A percentile compares a stretch with the other conserved stretches of the same genome.
Conservation (phyloP, 2,329 filamentous ascomycete genomes). For the Endoconidiophora laricicola region DNA sequence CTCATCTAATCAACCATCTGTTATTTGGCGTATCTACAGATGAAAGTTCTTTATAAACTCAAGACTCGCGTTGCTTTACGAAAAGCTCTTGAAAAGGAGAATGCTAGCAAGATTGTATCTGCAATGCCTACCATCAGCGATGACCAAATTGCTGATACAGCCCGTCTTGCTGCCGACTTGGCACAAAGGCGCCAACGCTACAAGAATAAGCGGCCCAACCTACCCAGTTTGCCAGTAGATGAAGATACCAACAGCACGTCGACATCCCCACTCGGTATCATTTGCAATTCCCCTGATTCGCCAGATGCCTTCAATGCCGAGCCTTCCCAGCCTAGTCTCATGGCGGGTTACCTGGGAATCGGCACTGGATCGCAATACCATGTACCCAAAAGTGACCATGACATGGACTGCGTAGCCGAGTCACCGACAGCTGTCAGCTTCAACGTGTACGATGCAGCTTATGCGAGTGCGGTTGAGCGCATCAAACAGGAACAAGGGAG, state of each 20-base stretch:
- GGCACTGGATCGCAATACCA: conserved; percentile 36
- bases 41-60: conserved; percentile 84
- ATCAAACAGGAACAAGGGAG: too few relatives aligned
- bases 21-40: conserved; percentile 27
- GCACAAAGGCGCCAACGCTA: conserved; percentile 6
- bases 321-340: conserved; percentile 4
- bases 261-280: too few relatives aligned
- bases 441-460: conserved; percentile 55
- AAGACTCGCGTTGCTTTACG: conserved; percentile 46
- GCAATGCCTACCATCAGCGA: conserved; percentile 7
- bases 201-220: conserved; percentile 2
- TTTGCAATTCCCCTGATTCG: too few relatives aligned
- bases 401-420: conserved; percentile 31
- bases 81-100: conserved; percentile 6
- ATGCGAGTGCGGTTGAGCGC: too few relatives aligned
- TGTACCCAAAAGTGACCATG: conserved; percentile 28
- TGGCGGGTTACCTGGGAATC: conserved; percentile 56
- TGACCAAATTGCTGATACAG: conserved; percentile 9
- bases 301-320: too few relatives aligned
- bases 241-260: conserved; percentile 15
- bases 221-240: conserved; percentile 18
- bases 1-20: neutral
- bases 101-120: neutral
- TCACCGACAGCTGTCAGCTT: conserved; percentile 73
- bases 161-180: conserved; percentile 4